Base-by-base conservation (phyloP, 1,284 basidiomycete species). In the Leccinum solheimii region DNA sequence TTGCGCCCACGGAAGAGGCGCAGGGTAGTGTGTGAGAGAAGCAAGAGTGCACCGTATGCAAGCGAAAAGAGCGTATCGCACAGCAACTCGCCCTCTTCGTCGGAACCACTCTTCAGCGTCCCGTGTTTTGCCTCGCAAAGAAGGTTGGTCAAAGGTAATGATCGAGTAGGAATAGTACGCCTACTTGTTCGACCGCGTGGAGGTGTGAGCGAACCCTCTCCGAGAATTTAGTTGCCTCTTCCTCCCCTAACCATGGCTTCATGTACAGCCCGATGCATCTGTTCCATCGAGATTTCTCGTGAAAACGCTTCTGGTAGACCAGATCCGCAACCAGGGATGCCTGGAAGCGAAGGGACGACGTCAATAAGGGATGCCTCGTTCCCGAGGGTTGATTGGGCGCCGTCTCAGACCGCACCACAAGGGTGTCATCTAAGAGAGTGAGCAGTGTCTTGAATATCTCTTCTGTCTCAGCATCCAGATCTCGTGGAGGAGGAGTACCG, bases 61-160 rank as follows among this genome's bases (percentile, higher is more conserved):
- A 99, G 84, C 36, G 95, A 98, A 81, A 99, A 99, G 59, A 95
- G 85, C 1, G 90, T 95, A 74, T 98, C 90, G 76, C 95, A 97
- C 54, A 98, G 81, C 56, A 97, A 77, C 75, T 96, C 94, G 60
- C 88, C 91, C 71, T 93, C 94, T 67, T 90, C 90, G 40, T 84
- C 83, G 68, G 86, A 76, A 64, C 80, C 76, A 61, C 69, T 70
- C 56, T 76, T 63, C 60, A 75, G 67, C 65, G 75, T 71, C 40
- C 80, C 78, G 70, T 83, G 70, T 68, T 86, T 88, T 14, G 81
- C 86, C 85, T 90, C 55, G 48, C 62, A 61, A 45, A 21, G 56
- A 54, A 53, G 43, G 30, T 64, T 26, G 40, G 62, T 62, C 59
- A 62, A 52, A 53, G 52, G 50, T n/a, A 53, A 58, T 49, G 49